Base-by-base conservation (phyloP, 257 asterid genomes). In the Fraxinus cuspidata region DNA sequence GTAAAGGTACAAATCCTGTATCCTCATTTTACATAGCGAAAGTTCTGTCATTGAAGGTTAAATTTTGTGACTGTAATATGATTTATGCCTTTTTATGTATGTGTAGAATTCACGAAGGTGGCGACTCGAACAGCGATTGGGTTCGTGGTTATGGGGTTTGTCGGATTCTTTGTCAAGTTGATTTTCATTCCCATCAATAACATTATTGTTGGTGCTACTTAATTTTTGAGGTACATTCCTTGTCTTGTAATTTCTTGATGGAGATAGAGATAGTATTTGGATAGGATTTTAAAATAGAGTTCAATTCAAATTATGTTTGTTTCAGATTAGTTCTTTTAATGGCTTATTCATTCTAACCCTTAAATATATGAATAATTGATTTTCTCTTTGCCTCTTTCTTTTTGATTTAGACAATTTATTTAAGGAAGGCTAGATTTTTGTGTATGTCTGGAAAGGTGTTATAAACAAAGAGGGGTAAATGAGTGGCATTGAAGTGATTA, bases 71-170 rank as follows among this genome's bases (percentile, higher is more conserved):
- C 71, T 49, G 51, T 63, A 37, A 40, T 77, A 60, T 56, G 19
- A 31, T 70, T 74, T 11, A 12, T 65, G 67, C 12, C 25, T 12
- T 31, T 60, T 6, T 37, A 1, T 37, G 49, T 66, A n/a, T 29
- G 7, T 76, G 83, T 78, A 88, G 92, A 88, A 82, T 88, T 86
- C 83, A 81, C 89, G 18, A 86, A 88, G 83, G 92, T 88, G 71
- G 90, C 92, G 18, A 86, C 88, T 63, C 85, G 89, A 35, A 88
- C 92, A 49, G 90, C 92, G 78, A 88, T 88, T 77, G 92, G 92
- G 13, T 86, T 88, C 37, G 92, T 88, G 5, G 92, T 88, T 79
- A 88, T 88, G 92, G 92, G 92, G 27, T 86, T 86, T 67, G 90
- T 88, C 19, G 92, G 90, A 5, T 88, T 88, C 80, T 86, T 88